Base-by-base conservation (phyloP, 768 basidiomycete species). In the Xanthoconium purpureum region DNA sequence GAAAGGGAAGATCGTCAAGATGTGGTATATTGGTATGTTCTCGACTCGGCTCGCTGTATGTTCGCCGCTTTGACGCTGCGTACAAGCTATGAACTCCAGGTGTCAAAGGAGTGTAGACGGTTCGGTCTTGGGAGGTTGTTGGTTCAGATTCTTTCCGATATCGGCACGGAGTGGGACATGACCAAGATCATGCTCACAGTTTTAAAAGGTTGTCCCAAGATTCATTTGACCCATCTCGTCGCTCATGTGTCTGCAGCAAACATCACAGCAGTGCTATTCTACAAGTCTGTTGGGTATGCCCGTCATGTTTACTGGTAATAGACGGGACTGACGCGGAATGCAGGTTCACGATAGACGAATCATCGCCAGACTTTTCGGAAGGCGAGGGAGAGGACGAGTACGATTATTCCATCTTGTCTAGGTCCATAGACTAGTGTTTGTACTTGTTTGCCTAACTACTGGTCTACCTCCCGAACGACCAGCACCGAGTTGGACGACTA, bases 31-130 rank as follows among this genome's bases (percentile, higher is more conserved):
- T 92, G 89, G 91, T 90, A 62, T 29, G 69, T 62, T 20, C n/a
- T 17, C 15, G 32, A 40, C 38, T 37, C 40, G 30, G 39, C 33
- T 56, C 29, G 52, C 17, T 1, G 24, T n/a, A n/a, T 20, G 39
- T 20, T 30, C 20, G 17, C 38, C 45, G 33, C 39, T 13, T 47
- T 56, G 50, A 58, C 32, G 42, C 33, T 13, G 29, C 9, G 12
- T 11, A 40, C 30, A 55, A 93, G 91, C 66, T 94, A 94, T 66
- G 91, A 94, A 50, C 71, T 92, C 5, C 91, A 94, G 63, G 79
- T 92, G 3, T 69, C 75, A 0, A 47, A 70, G 37, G 44, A 61
- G 2, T 69, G 63, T 14, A 80, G 77, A 56, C 74, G 85, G 6
- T 67, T 66, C 29, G 89, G 91, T 3, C 68, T 89, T 1, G 91